Base-by-base conservation (phyloP, 2,329 filamentous ascomycete species). In the Pyrenochaeta sp. region DNA sequence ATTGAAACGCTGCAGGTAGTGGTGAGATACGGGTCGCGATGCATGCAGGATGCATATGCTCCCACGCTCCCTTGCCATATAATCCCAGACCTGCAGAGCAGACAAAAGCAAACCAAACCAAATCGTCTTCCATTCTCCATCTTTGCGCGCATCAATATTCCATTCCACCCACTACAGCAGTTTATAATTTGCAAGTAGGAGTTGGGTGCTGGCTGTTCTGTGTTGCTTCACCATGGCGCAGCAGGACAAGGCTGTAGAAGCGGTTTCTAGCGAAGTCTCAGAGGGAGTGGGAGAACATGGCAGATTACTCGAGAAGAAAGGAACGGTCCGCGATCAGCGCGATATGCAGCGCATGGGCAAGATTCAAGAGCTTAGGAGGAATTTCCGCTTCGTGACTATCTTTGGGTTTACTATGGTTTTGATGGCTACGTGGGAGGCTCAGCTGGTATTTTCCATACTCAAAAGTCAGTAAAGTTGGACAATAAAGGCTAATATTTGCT, bases 311-410 rank as follows among this genome's bases (percentile, higher is more conserved):
- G 42, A 45, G 24, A 52, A 52, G 50, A 32, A 36, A 6, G 50
- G 56, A 49, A 49, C 50, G 12, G 7, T n/a, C 13, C 13, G n/a
- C 9, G 57, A 59, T 30, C 50, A 56, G 40, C 25, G 48, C 2
- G 57, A 52, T n/a, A 59, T 59, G 57, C 34, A n/a, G 27, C 52
- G 54, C 27, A 59, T 59, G 48, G 57, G 57, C 13, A 59, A 59
- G 32, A 45, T 37, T 15, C 57, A 56, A 30, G 32, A 59, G 30
- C 45, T 59, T 3, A 25, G 49, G 34, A 50, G 58, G 12, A 56
- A 56, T 13, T 61, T 61, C 39, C 45, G 43, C n/a, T 43, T 58
- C 37, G 39, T 61, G 5, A 54, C 54, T 8, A 61, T 61, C 30
- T 55, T 61, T 13, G 58, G 58, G 2, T 53, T 58, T 27, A 47